Conservation (phyloP, 495 filamentous ascomycete genomes). For the Clavariopsis aquatica region DNA sequence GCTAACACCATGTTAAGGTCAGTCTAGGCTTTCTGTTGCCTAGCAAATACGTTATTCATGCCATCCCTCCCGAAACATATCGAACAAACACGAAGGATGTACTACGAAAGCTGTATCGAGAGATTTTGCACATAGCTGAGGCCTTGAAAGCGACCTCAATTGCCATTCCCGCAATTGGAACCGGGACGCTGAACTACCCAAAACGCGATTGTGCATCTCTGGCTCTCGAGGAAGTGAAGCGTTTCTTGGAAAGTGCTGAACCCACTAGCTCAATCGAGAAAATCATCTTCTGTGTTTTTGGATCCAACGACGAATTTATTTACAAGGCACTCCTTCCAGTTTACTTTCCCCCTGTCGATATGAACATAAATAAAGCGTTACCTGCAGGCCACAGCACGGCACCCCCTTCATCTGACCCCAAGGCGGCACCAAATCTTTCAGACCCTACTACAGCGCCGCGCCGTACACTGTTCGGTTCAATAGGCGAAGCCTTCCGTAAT, state of each 20-base stretch:
- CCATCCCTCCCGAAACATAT: slow-evolving; percentile 28
- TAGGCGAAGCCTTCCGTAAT: slow-evolving; percentile 31
- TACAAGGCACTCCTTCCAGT: slow-evolving; percentile 33
- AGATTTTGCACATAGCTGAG: slow-evolving; percentile 18
- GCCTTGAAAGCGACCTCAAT: slow-evolving; percentile 24
- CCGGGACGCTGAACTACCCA: slow-evolving; percentile 31
- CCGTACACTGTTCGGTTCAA: slow-evolving; percentile 25
- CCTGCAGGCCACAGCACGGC: not conserved
- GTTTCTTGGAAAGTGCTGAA: slow-evolving; percentile 22
- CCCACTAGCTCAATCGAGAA: slow-evolving; percentile 17
- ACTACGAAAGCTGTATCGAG: slow-evolving; percentile 28
- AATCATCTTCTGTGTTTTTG: slow-evolving; percentile 35
- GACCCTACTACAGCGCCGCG: not conserved
- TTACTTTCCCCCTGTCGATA: slow-evolving; percentile 28
- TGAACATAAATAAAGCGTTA: slow-evolving; percentile 23
- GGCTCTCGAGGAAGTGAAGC: slow-evolving; percentile 35
- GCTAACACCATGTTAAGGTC: slow-evolving; percentile 5
- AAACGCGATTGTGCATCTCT: slow-evolving; percentile 12
- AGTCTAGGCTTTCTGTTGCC: slow-evolving; percentile 30
- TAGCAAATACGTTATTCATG: slow-evolving; percentile 24
- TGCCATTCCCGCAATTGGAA: slow-evolving; percentile 35
- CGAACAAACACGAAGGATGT: slow-evolving; percentile 12
- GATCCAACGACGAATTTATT: slow-evolving; percentile 21
- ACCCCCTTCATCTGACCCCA: not conserved
- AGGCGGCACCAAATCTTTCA: not conserved